Conservation (phyloP, 345 rosid species). For the Geranium brycei region DNA sequence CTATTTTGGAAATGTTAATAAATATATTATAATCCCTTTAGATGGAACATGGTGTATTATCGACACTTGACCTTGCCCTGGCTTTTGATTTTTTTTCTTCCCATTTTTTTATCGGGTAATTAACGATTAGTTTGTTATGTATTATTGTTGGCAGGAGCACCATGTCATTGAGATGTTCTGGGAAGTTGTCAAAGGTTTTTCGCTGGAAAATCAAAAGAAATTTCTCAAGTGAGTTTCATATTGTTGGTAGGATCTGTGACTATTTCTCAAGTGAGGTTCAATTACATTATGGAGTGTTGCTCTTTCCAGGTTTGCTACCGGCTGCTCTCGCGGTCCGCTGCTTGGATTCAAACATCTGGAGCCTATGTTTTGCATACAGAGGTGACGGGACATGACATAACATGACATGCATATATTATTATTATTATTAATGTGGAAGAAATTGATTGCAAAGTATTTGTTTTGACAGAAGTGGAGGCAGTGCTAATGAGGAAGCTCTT, state of each 20-base stretch:
- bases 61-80: too few species aligned
- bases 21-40: too few species aligned
- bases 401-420: too few species aligned
- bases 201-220: constrained; percentile 72
- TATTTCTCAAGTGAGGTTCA: background rate
- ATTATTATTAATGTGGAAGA: background rate
- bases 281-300: background rate
- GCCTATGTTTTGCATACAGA: constrained; percentile 88
- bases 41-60: too few species aligned
- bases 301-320: constrained; percentile 76
- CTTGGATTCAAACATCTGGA: constrained; percentile 88
- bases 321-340: constrained; percentile 92
- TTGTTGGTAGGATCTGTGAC: background rate
- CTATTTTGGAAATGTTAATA: too few species aligned
- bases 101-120: too few species aligned
- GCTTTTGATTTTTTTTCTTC: too few species aligned
- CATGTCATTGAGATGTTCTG: constrained; percentile 91
- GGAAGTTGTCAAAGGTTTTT: constrained; percentile 85
- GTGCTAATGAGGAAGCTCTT: constrained; percentile 57
- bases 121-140: too few species aligned
- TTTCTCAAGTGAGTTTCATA: constrained; percentile 62
- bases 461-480: constrained; percentile 41
- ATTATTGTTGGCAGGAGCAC: constrained; percentile 52
- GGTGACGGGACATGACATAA: constrained; percentile 25
- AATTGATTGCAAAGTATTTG: background rate